A percentile compares a stretch with the other conserved stretches of the same genome.
These are phyloP conservation scores for Amphichorda felina DNA, from an alignment of 2,329 filamentous ascomycete species.

Conservation along the genomic window DNA sequence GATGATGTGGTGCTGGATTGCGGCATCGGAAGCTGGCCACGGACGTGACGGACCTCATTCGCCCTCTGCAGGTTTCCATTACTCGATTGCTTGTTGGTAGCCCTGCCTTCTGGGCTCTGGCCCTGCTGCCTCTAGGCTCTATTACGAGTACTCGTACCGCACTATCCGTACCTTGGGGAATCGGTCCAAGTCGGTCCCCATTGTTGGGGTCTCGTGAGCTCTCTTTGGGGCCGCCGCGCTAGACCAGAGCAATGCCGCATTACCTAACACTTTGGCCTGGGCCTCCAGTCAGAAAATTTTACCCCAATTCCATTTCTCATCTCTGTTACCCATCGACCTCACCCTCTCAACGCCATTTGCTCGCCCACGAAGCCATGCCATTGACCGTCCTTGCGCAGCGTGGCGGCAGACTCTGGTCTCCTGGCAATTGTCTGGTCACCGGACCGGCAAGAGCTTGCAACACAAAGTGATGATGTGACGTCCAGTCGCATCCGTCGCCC, in stretches of 20 bases:
- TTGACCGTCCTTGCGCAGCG: not conserved
- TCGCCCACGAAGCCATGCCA: not conserved
- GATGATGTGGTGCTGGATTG: not conserved
- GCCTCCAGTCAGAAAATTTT: conserved; percentile 24
- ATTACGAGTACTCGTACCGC: too few species aligned
- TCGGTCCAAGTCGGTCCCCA: too few species aligned
- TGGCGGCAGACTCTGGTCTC: not conserved
- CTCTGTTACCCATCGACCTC: conserved; percentile 4
- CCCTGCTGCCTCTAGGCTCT: too few species aligned
- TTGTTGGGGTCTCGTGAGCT: too few species aligned
- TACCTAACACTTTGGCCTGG: conserved; percentile 22
- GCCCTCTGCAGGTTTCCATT: conserved; percentile 4
- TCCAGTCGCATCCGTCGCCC: too few species aligned
- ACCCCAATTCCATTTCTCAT: conserved; percentile 18
- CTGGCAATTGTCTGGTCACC: not conserved
- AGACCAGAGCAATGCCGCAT: conserved; percentile 7
- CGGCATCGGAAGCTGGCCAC: conserved; percentile 1
- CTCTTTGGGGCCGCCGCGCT: not conserved
- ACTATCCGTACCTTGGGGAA: too few species aligned
- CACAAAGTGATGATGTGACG: too few species aligned
- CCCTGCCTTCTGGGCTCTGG: too few species aligned
- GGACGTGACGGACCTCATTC: conserved; percentile 2
- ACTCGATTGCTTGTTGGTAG: conserved; percentile 3
- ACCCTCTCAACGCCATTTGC: conserved; percentile 2
- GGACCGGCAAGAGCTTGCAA: not conserved